Conservation (phyloP, 352 stramenopile species). For the Pythium guiyangense region DNA sequence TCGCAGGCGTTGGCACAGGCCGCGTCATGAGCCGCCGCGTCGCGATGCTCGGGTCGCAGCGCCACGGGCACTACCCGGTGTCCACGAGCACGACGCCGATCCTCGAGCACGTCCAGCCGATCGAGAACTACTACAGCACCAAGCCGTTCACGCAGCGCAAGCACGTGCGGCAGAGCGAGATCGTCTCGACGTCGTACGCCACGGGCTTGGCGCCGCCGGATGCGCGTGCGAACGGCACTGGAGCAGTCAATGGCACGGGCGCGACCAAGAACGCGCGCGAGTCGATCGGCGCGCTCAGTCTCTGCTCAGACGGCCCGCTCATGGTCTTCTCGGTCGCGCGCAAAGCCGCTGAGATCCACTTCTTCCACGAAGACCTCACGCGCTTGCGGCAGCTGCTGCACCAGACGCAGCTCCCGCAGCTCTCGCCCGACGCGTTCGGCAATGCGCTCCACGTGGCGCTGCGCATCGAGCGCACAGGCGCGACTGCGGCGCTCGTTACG, state of each 20-base stretch:
- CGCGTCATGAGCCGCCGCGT: constrained; percentile 21
- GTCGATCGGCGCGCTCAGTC: constrained; percentile 37
- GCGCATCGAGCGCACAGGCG: constrained; percentile 6
- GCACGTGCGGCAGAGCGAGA: constrained; percentile 80
- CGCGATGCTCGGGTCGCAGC: constrained; percentile 54
- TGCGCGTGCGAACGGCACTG: background rate
- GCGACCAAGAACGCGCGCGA: constrained; percentile 20
- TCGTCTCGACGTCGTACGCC: constrained; percentile 65
- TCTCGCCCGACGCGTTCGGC: constrained; percentile 33
- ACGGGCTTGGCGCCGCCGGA: constrained; percentile 22
- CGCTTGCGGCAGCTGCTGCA: constrained; percentile 59
- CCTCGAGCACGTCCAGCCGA: constrained; percentile 56
- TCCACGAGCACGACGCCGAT: constrained; percentile 22
- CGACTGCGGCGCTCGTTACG: constrained; percentile 29
- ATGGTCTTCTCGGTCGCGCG: constrained; percentile 79
- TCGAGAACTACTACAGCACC: constrained; percentile 36
- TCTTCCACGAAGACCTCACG: constrained; percentile 77
- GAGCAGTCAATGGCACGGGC: constrained; percentile 9
- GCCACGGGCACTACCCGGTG: constrained; percentile 25
- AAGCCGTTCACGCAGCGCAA: constrained; percentile 58
- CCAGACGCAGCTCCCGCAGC: constrained; percentile 57
- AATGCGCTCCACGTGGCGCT: constrained; percentile 29
- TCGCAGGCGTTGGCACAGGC: constrained; percentile 17
- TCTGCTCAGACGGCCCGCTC: constrained; percentile 66
- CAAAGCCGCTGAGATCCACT: constrained; percentile 68